Evolutionary conservation across 257 asterid species (phyloP), one percentile per base, ranked within the genome.

Genomic region (Thymus mandschuricus): DNA sequence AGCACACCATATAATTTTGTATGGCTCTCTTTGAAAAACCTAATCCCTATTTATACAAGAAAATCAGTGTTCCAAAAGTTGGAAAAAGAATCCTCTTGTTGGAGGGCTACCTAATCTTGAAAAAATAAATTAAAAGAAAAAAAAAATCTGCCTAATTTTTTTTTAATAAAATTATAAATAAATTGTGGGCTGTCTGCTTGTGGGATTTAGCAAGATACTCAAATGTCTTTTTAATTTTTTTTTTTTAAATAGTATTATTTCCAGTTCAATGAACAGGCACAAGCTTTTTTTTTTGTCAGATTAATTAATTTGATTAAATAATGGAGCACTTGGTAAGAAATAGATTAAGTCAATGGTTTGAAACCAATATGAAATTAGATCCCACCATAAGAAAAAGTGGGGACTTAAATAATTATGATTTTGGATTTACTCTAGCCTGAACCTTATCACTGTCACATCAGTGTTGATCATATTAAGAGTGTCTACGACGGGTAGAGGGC

Each of bases 21-120:
- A 10, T 15, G 62, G 33, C 33, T 46, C 40, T 33, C 27, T 55
- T 21, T 41, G 58, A 41, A 74, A 46, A 51, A 62, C 71, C 6
- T 68, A 73, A 33, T 76, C 52, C 69, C 73, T 79, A 83, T 83
- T 76, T 83, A 79, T 83, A 79, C 54, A 60, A 31, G 65, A 71
- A 69, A 21, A 35, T 13, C 62, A 70, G 46, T 51, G 13, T 29
- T 52, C 33, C 30, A 72, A 72, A 72, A 45, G 56, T n/a, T 45
- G 38, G 58, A 64, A 69, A 38, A 64, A 27, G 52, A 70, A 70
- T 79, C 83, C 4, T 76, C 27, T 68, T 71, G 10, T 21, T 76
- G 81, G 81, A 76, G 66, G 74, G 29, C 33, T 51, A 64, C 81
- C 84, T 80, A 80, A 80, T 64, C 74, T 71, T 58, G 59, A 34